phyloP scores from a whole-genome alignment of 345 rosid genomes.

The Eucalyptus marginata region DNA sequence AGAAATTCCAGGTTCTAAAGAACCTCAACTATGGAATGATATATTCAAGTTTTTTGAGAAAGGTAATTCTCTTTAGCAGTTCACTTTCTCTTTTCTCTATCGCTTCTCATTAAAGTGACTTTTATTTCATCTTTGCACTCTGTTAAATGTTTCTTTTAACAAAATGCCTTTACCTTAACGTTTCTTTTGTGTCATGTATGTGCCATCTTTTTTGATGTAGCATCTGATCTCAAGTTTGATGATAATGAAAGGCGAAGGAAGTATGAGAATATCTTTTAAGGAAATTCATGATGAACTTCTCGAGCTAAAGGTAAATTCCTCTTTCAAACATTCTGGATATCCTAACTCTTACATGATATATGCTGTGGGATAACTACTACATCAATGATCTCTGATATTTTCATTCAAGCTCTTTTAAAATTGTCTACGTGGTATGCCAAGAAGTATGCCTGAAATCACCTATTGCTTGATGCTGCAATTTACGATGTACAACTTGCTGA shows the following conservation, averaged over 20 bases:
- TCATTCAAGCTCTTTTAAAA: neutral
- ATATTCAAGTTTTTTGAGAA: constrained; percentile 74
- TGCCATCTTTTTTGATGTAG: constrained; percentile 25
- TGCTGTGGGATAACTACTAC: neutral
- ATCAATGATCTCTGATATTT: neutral
- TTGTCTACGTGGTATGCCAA: neutral
- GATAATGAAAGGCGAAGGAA: constrained; percentile 55
- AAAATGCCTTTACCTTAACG: neutral
- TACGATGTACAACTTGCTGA: neutral
- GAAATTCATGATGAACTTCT: constrained; percentile 56
- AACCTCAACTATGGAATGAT: constrained; percentile 87
- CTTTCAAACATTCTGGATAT: neutral
- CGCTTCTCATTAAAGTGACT: neutral
- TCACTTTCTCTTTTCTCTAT: neutral
- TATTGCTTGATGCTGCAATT: neutral
- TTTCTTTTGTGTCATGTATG: neutral
- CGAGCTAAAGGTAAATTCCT: constrained; percentile 53
- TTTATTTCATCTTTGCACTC: neutral
- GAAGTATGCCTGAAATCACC: neutral
- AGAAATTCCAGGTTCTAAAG: constrained; percentile 80
- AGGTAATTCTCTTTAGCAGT: constrained; percentile 19
- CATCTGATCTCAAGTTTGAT: constrained; percentile 63
- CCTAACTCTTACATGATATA: neutral
- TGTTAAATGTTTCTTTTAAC: neutral
- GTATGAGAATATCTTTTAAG: constrained; percentile 56